Base-by-base conservation (phyloP, 306 rosid species). In the Hylodesmum podocarpum region DNA sequence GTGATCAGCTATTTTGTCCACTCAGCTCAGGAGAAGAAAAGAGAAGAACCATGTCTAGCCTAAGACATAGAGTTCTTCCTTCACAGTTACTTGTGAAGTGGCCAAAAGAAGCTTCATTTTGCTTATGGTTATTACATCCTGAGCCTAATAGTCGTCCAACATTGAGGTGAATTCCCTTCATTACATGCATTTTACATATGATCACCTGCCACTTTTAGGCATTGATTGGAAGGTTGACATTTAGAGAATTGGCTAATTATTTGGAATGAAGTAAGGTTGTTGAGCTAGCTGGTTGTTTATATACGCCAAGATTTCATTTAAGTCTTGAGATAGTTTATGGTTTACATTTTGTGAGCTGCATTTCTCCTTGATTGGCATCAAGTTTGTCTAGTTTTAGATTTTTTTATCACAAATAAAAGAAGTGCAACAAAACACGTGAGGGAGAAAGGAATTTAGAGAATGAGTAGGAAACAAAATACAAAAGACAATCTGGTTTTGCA, bases 51-150 rank as follows among this genome's bases (percentile, higher is more conserved):
- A 92, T 92, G 97, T 90, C 92, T 21, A 88, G 88, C 85, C 83
- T 92, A 40, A 87, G 96, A 78, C 94, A 92, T 58, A 83, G 97
- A 87, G 94, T 92, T 80, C 92, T 92, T 81, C 96, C 97, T 81
- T 92, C 97, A 15, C 96, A 86, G 27, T 68, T 92, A 73, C 90
- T 92, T 77, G 79, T 83, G 81, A 92, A 89, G 79, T 92, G 97
- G 94, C 94, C 97, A n/a, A 92, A 90, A 81, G 94, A 88, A 87
- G 97, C 96, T 81, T 88, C 96, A n/a, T 92, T 88, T 87, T 90
- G 97, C 80, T 84, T 92, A 81, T 88, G 84, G 96, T 83, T 92
- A 57, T 86, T 92, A 62, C 97, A 92, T 75, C 97, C 97, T 1
- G 96, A 92, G 72, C 94, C 96, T 27, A 80, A 62, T 61, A 81